phyloP scores from a whole-genome alignment of 768 basidiomycete species.

The Infundibulicybe gibba region DNA sequence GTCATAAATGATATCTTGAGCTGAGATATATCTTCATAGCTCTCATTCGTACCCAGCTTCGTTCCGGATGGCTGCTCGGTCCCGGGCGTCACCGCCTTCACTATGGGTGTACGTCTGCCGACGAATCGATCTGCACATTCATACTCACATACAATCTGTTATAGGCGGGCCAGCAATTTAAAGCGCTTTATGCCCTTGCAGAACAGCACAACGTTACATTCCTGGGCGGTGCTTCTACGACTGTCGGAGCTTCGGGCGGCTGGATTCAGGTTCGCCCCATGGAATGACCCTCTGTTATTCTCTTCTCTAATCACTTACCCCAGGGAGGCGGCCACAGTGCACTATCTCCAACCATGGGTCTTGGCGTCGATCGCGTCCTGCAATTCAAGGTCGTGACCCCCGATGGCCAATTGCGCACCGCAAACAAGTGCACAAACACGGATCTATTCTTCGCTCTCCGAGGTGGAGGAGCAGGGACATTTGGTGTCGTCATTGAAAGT shows the following conservation, averaged over 20 bases:
- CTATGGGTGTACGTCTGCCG: neutral
- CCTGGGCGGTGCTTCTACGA: conserved; percentile 32
- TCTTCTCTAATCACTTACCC: neutral
- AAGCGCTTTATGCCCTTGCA: conserved; percentile 39
- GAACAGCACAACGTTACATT: conserved; percentile 39
- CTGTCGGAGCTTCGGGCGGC: conserved; percentile 37
- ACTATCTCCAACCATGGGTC: conserved; percentile 39
- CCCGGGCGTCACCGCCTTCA: conserved; percentile 9
- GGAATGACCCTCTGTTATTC: neutral
- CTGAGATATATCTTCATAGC: conserved; percentile 26
- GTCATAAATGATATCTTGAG: conserved; percentile 7
- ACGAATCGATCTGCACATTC: conserved; percentile 7
- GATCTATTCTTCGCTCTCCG: conserved; percentile 55
- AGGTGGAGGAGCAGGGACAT: conserved; percentile 44
- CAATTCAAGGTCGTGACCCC: conserved; percentile 54
- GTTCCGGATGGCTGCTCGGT: conserved; percentile 30
- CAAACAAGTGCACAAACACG: conserved; percentile 44
- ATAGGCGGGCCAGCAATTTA: conserved; percentile 43
- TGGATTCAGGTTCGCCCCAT: conserved; percentile 27
- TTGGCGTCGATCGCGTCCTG: conserved; percentile 43
- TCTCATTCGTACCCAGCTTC: conserved; percentile 24
- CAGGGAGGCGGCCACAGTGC: conserved; percentile 41
- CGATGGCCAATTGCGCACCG: conserved; percentile 40
- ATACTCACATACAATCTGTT: conserved; percentile 14
- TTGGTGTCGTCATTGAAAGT: conserved; percentile 37